Percentiles rank a stretch among this genome's conserved stretches.
Evolutionary conservation across 2,329 filamentous ascomycete species (phyloP).

Genomic region (Exophiala viscosa): DNA sequence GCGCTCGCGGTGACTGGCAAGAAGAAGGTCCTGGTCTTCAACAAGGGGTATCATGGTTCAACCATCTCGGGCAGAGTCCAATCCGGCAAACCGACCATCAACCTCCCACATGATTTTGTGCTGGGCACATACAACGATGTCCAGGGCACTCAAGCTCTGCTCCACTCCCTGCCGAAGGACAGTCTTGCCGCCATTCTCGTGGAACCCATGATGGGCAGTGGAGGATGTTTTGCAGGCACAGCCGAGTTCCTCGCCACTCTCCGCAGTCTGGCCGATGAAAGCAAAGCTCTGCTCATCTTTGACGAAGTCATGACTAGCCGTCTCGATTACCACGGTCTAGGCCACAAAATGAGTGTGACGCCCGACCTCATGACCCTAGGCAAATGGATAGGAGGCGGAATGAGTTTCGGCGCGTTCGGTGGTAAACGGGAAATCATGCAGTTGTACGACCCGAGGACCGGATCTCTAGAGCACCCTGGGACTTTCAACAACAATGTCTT

Average conservation of each 20-base stretch:
- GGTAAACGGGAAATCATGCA: conserved; percentile 58
- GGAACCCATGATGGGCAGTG: conserved; percentile 64
- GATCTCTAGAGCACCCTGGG: conserved; percentile 53
- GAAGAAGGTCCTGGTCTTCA: conserved; percentile 74
- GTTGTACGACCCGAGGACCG: conserved; percentile 50
- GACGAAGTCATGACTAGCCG: conserved; percentile 71
- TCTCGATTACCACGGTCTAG: conserved; percentile 51
- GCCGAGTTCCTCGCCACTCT: conserved; percentile 52
- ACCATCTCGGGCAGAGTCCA: conserved; percentile 41
- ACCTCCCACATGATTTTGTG: conserved; percentile 56
- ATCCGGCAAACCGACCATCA: conserved; percentile 38
- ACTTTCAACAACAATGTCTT: conserved; percentile 68
- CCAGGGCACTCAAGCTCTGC: conserved; percentile 42
- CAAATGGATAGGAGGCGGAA: conserved; percentile 64
- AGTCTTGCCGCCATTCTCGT: conserved; percentile 62
- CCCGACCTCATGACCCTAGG: conserved; percentile 64
- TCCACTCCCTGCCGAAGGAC: conserved; percentile 36
- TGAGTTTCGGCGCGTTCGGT: conserved; percentile 65
- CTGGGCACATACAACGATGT: conserved; percentile 62
- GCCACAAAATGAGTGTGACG: conserved; percentile 36
- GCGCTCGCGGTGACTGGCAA: conserved; percentile 32
- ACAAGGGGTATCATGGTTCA: conserved; percentile 73
- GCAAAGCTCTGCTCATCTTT: conserved; percentile 59
- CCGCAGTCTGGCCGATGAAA: conserved; percentile 46
- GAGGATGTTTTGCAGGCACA: conserved; percentile 54